Percentiles rank a stretch among this genome's conserved stretches.
Evolutionary conservation across 257 asterid genomes (phyloP).

Genomic region (Solanum corneliomulleri): DNA sequence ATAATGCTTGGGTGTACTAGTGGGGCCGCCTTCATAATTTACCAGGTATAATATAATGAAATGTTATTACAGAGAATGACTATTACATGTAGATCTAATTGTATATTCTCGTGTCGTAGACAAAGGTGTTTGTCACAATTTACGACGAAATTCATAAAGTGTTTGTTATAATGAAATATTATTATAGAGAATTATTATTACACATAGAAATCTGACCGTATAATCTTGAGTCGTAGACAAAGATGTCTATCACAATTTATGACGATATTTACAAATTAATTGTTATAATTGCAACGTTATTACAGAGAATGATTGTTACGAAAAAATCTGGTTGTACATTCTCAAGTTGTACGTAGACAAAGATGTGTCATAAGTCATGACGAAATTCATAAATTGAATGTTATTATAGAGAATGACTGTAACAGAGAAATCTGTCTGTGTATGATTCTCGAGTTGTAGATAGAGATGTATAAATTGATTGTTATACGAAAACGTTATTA

Average conservation of each 20-base stretch:
- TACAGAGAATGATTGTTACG: no score
- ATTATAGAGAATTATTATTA: no score
- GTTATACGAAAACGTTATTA: background rate
- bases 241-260: background rate
- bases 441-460: background rate
- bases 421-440: background rate
- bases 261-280: background rate
- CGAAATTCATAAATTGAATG: background rate
- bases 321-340: no score
- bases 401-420: background rate
- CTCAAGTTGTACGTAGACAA: background rate
- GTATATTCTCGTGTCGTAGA: background rate
- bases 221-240: background rate
- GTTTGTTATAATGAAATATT: no score
- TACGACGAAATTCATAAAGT: no score
- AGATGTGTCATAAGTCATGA: background rate
- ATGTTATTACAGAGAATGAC: background rate
- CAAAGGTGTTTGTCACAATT: background rate
- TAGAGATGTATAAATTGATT: background rate
- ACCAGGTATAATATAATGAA: conserved; percentile 40
- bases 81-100: background rate
- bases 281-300: background rate
- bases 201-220: background rate
- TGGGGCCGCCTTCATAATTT: conserved; percentile 78
- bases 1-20: conserved; percentile 72